Percentiles rank a stretch among this genome's conserved stretches.
Evolutionary conservation across 2,329 filamentous ascomycete species (phyloP).

Genomic region (Cyphellophora attinorum): DNA sequence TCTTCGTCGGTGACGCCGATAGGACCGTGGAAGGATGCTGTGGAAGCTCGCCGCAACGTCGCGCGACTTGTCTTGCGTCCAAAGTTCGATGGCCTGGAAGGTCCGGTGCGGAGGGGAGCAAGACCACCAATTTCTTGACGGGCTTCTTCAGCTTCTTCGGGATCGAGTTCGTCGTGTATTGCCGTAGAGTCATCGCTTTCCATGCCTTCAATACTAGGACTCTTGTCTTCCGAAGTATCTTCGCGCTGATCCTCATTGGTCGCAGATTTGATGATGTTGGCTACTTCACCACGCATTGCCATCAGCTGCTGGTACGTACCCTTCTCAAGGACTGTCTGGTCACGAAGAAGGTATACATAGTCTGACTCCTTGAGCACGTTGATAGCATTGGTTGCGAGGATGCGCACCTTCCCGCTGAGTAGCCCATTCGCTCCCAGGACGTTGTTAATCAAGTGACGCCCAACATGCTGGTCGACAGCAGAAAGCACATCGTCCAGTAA

Average conservation of each 20-base stretch:
- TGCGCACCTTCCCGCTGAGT: slow-evolving; percentile 74
- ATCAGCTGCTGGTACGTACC: slow-evolving; percentile 86
- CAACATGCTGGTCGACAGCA: slow-evolving; percentile 96
- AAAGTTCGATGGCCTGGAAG: slow-evolving; percentile 38
- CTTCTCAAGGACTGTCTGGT: slow-evolving; percentile 73
- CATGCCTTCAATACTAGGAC: slow-evolving; percentile 31
- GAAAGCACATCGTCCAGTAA: slow-evolving; percentile 89
- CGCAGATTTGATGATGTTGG: slow-evolving; percentile 70
- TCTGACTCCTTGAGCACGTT: slow-evolving; percentile 81
- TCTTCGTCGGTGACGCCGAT: slow-evolving; percentile 75
- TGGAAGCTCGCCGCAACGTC: slow-evolving; percentile 81
- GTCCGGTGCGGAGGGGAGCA: slow-evolving; percentile 57
- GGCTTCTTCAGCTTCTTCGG: slow-evolving; percentile 46
- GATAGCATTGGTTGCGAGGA: slow-evolving; percentile 92
- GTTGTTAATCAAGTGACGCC: slow-evolving; percentile 86
- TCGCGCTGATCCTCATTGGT: slow-evolving; percentile 44
- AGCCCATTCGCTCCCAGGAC: slow-evolving; percentile 81
- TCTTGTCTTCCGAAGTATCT: slow-evolving; percentile 18
- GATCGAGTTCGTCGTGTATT: slow-evolving; percentile 39
- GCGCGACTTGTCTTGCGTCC: slow-evolving; percentile 58
- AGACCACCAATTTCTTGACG: slow-evolving; percentile 69
- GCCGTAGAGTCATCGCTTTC: slow-evolving; percentile 54
- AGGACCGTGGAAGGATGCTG: slow-evolving; percentile 78
- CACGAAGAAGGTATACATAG: slow-evolving; percentile 74
- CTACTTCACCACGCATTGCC: slow-evolving; percentile 86